Percentiles rank a stretch among this genome's conserved stretches.
These are phyloP conservation scores for Suillus brevipes DNA, from an alignment of 768 basidiomycete genomes.

Conservation along the genomic window DNA sequence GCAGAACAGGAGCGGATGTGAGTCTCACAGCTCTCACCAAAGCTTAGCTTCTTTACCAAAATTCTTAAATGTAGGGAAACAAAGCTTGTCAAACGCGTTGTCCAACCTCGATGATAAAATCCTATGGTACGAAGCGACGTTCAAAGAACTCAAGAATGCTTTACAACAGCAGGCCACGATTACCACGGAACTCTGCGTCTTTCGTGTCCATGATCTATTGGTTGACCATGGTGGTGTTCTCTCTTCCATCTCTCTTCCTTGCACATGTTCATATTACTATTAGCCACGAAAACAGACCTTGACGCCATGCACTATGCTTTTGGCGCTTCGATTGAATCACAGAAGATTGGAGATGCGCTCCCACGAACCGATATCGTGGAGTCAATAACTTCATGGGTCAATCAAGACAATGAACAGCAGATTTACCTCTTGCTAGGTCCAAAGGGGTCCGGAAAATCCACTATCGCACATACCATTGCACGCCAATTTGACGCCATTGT, in stretches of 20 bases:
- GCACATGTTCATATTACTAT: not conserved
- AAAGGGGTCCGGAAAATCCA: conserved; percentile 33
- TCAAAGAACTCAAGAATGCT: conserved; percentile 5
- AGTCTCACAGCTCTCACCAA: conserved; percentile 4
- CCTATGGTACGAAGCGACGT: not conserved
- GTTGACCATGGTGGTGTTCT: not conserved
- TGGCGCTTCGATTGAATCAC: conserved; percentile 26
- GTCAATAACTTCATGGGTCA: conserved; percentile 21
- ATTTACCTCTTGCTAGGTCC: conserved; percentile 30
- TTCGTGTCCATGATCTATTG: conserved; percentile 2
- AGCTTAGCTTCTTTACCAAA: not conserved
- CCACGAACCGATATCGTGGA: conserved; percentile 16
- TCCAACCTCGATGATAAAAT: conserved; percentile 8
- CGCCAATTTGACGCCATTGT: conserved; percentile 23
- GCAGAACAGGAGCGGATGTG: conserved; percentile 21
- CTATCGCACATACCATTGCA: conserved; percentile 33
- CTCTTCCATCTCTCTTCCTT: not conserved
- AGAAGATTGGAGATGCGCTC: conserved; percentile 12
- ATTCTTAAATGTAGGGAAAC: not conserved
- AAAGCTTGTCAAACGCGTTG: not conserved
- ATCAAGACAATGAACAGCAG: conserved; percentile 15
- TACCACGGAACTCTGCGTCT: not conserved
- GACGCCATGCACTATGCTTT: conserved; percentile 19
- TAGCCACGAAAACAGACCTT: conserved; percentile 16
- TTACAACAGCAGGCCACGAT: conserved; percentile 5